These are phyloP conservation scores for Cercospora berteroae DNA, from an alignment of 2,329 filamentous ascomycete genomes.

Conservation along the genomic window DNA sequence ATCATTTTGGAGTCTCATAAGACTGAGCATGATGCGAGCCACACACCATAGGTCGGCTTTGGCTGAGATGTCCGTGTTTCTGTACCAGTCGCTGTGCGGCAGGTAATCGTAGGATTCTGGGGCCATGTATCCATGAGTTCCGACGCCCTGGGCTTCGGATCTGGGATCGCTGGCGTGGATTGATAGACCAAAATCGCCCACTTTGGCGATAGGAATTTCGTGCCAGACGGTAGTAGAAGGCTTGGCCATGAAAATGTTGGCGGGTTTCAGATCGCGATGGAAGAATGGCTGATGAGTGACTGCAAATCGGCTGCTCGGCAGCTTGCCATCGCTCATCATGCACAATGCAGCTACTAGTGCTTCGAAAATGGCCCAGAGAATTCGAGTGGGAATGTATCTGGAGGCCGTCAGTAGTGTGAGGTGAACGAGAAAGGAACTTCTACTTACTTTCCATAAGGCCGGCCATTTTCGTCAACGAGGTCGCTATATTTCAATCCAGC, in stretches of 20 bases:
- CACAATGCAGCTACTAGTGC: not conserved
- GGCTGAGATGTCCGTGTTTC: not conserved
- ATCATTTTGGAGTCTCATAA: not conserved
- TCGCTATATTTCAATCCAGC: not conserved
- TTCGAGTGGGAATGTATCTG: not conserved
- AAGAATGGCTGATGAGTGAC: not conserved
- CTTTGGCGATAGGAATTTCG: not conserved
- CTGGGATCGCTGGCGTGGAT: not conserved
- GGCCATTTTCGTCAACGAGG: not conserved
- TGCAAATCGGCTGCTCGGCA: not conserved
- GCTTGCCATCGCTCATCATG: not conserved
- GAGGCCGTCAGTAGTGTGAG: not conserved
- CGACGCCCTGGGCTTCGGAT: not conserved
- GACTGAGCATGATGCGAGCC: not conserved
- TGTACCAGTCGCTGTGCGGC: not conserved
- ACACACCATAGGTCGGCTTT: not conserved
- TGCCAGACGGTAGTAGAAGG: not conserved
- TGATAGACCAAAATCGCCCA: not conserved
- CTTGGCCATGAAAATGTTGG: not conserved
- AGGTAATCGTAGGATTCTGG: not conserved
- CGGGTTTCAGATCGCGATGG: not conserved
- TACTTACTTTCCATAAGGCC: not conserved
- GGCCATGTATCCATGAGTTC: not conserved
- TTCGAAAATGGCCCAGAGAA: conserved; percentile 2
- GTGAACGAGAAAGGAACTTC: not conserved